A percentile compares a stretch with the other conserved stretches of the same genome.
These are phyloP conservation scores for Crinitomyces ghanaensis DNA, from an alignment of 805 yeast species.

Conservation along the genomic window DNA sequence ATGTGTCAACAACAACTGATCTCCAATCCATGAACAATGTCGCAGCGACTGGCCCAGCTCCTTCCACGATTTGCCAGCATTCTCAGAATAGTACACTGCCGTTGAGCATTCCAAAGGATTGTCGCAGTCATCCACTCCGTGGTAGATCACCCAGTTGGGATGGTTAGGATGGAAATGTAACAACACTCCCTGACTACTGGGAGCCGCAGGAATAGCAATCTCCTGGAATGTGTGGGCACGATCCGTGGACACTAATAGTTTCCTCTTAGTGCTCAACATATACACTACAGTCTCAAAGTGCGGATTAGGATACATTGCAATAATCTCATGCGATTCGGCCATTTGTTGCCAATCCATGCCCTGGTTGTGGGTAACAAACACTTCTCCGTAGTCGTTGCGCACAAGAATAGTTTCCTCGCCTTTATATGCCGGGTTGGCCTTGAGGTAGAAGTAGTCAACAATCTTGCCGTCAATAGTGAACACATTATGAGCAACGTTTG, in stretches of 20 bases:
- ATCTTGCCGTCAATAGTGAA: conserved; percentile 43
- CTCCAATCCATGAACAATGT: conserved; percentile 59
- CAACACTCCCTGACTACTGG: conserved; percentile 27
- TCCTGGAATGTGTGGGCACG: conserved; percentile 50
- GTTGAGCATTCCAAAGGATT: conserved; percentile 40
- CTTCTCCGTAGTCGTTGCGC: conserved; percentile 39
- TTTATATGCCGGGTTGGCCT: conserved; percentile 33
- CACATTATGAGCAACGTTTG: conserved; percentile 22
- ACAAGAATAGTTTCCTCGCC: conserved; percentile 58
- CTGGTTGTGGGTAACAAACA: conserved; percentile 62
- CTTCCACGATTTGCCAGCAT: conserved; percentile 56
- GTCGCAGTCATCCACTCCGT: conserved; percentile 53
- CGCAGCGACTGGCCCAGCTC: conserved; percentile 41
- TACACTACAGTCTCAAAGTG: conserved; percentile 45
- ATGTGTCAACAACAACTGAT: conserved; percentile 32
- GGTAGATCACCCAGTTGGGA: conserved; percentile 52
- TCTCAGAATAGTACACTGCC: conserved; percentile 48
- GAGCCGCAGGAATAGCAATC: conserved; percentile 40
- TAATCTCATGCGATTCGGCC: conserved; percentile 32
- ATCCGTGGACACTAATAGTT: conserved; percentile 50
- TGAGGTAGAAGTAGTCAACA: conserved; percentile 48
- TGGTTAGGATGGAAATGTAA: conserved; percentile 54
- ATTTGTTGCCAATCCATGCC: conserved; percentile 40
- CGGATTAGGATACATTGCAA: conserved; percentile 52
- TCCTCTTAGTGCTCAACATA: conserved; percentile 37